Base-by-base conservation (phyloP, 78 protist species). In the Paulinella micropora region DNA sequence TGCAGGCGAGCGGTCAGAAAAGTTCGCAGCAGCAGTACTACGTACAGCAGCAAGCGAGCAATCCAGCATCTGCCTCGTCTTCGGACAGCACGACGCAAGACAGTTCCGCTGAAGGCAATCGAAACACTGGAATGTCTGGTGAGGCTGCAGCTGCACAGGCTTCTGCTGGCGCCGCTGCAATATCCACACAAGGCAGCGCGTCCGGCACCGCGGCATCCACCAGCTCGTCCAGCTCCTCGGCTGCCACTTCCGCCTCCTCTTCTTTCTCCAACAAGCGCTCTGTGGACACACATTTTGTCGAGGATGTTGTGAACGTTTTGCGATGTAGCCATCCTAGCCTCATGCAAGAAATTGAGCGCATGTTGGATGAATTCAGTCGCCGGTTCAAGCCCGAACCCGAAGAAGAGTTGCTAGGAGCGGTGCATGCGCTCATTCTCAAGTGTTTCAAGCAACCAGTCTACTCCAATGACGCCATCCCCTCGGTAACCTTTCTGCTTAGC, bases 321-420 rank as follows among this genome's bases (percentile, higher is more conserved):
- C 9, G 84, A 32, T 31, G 84, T 15, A 81, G 84, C 84, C 84
- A 81, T 29, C 84, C 84, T 29, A 81, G 38, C 84, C 84, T 81
- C 84, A 81, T 81, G 84, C 9, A 15, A 4, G 84, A 81, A 29
- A 29, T 81, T 6, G 84, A 81, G 15, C 9, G 28, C 38, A 81
- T 81, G 84, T 29, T 81, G 84, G 84, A 81, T 15, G 84, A 81
- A 15, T 81, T 81, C 84, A 81, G 84, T 29, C 84, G 84, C 34
- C 4, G 84, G 6, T 81, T 81, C 84, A 81, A 81, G 34, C 84
- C 84, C 84, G 84, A 81, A 32, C 84, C 84, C 6, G 84, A 81
- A 29, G 84, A 81, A 81, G 84, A 81, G 15, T 29, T 81, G 15
- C 28, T 81, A 29, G 84, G 84, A 28, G 84, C 84, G 15, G 84